These are phyloP conservation scores for Nicotiana sylvestris DNA, from an alignment of 257 asterid genomes.

Conservation along the genomic window DNA sequence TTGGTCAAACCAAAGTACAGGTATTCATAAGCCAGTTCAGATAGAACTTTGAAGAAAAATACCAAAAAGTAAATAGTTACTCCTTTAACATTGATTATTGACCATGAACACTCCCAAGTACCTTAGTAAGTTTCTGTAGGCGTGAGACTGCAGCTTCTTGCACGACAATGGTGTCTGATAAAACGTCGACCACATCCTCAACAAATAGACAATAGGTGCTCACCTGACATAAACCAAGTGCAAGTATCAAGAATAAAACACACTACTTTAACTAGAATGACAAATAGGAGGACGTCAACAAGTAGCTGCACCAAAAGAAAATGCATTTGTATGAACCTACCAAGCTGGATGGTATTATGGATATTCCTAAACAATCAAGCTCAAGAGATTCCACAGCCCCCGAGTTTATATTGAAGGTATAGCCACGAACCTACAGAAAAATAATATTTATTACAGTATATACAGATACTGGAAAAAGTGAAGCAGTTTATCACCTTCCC, in stretches of 20 bases:
- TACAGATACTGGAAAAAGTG: background rate
- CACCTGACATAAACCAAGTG: slow-evolving; percentile 29
- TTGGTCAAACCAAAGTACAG: background rate
- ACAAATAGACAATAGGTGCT: slow-evolving; percentile 59
- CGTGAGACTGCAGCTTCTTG: slow-evolving; percentile 54
- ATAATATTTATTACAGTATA: background rate
- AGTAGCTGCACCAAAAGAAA: background rate
- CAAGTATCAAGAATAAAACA: background rate
- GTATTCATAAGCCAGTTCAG: background rate
- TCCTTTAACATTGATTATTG: background rate
- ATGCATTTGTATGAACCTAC: slow-evolving; percentile 28
- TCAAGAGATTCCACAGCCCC: slow-evolving; percentile 57
- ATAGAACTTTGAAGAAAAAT: background rate
- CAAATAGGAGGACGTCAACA: background rate
- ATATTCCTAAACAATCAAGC: slow-evolving; percentile 70
- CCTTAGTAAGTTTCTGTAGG: slow-evolving; percentile 68
- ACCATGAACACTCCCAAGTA: background rate
- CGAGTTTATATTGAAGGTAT: slow-evolving; percentile 51
- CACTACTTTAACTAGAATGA: background rate
- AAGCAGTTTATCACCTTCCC: slow-evolving; percentile 45
- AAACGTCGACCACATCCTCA: slow-evolving; percentile 60
- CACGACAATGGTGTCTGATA: slow-evolving; percentile 46
- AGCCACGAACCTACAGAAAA: slow-evolving; percentile 57
- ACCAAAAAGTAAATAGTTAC: background rate
- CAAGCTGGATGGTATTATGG: slow-evolving; percentile 66